phyloP scores from a whole-genome alignment of 129 eudicot genomes.

The Flaveria ramosissima region DNA sequence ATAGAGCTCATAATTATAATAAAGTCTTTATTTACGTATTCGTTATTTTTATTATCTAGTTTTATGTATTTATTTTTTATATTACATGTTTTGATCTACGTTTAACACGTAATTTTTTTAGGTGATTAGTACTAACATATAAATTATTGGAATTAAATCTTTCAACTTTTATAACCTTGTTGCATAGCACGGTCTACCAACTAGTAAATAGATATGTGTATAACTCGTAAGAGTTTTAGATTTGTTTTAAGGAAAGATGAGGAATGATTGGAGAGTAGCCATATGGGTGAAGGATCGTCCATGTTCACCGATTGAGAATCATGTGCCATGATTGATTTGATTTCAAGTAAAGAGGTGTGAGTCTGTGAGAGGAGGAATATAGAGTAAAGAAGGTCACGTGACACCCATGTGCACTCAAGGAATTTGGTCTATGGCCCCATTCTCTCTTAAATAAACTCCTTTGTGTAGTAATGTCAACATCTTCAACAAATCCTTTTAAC shows the following conservation, averaged over 20 bases:
- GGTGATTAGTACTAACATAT: too few species aligned
- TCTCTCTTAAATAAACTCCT: conserved; percentile 33
- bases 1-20: too few species aligned
- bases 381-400: conserved; percentile 56
- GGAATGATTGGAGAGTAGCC: conserved; percentile 4
- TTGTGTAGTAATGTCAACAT: conserved; percentile 31
- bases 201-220: too few species aligned
- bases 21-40: too few species aligned
- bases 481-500: neutral
- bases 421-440: conserved; percentile 59
- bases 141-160: too few species aligned
- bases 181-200: too few species aligned
- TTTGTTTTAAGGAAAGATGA: neutral
- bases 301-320: conserved; percentile 36
- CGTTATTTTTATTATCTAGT: too few species aligned
- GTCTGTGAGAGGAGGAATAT: conserved; percentile 16
- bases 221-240: too few species aligned
- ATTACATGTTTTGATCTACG: too few species aligned
- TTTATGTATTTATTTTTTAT: too few species aligned
- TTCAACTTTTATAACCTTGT: too few species aligned
- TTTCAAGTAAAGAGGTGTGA: conserved; percentile 12
- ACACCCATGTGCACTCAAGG: conserved; percentile 52
- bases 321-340: conserved; percentile 35
- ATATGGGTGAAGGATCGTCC: conserved; percentile 13
- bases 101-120: too few species aligned